Evolutionary conservation across 2,329 filamentous ascomycete genomes (phyloP), one percentile per base, ranked within the genome.

Genomic region (Fusarium sp.): DNA sequence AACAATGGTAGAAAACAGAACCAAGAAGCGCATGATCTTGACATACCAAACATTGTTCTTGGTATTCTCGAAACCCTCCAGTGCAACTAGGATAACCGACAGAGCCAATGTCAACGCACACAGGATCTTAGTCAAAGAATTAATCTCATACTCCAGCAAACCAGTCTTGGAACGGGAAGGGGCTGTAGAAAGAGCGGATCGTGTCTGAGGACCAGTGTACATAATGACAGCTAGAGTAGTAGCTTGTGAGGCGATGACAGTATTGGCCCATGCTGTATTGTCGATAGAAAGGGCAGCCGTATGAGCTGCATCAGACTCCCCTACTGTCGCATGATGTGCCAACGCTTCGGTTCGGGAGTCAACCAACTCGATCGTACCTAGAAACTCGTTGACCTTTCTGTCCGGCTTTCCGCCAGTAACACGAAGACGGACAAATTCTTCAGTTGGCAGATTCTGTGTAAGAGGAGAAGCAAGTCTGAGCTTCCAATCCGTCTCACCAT

Each of bases 401-500:
- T 97, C 94, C 1, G 96, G 96, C 70, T 97, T 94, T 50, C 94
- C 93, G 34, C 93, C 96, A 5, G 91, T 92, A 50, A 99, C 88
- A 27, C 86, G 85, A 34, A 91, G 82, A 20, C 88, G 85, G 55
- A 89, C 85, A 67, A 97, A 90, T 71, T 97, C 93, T 47, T 88
- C 87, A 2, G 90, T 82, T 0, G 89, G 81, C 21, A 99, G 83
- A n/a, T 84, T 87, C 76, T 99, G 96, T 1, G 94, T 95, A 27
- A 98, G 81, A 0, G 93, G 89, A 14, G 94, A 96, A 2, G 96
- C 94, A 37, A 98, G 81, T 30, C 97, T 90, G 59, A 99, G 84
- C 81, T 99, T 99, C 97, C 96, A 99, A 77, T 99, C 96, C 0
- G 96, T 99, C 82, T 99, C 96, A 73, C 96, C 96, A 76, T 99